A percentile compares a stretch with the other conserved stretches of the same genome.
These are phyloP conservation scores for Melastoma candidum DNA, from an alignment of 441 rosid species.

Conservation along the genomic window DNA sequence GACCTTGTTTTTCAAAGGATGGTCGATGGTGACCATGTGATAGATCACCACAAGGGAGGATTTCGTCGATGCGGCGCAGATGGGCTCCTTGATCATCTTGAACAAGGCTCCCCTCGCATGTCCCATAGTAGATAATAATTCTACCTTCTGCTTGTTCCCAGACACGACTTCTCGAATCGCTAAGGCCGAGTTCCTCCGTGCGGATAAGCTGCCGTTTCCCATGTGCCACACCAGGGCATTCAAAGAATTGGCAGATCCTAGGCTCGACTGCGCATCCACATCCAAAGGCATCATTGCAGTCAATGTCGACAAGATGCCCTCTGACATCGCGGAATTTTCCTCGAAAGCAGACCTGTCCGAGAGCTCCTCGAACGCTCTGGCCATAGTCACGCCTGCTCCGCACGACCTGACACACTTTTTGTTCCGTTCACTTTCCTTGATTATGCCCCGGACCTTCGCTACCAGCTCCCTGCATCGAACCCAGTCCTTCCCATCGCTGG, in stretches of 20 bases:
- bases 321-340: slow-evolving; percentile 25
- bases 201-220: slow-evolving; percentile 34
- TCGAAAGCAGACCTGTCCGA: slow-evolving; percentile 20
- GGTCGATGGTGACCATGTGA: slow-evolving; percentile 21
- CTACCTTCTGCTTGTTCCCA: slow-evolving; percentile 23
- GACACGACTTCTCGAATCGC: slow-evolving; percentile 36
- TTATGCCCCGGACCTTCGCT: slow-evolving; percentile 33
- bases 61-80: slow-evolving; percentile 45
- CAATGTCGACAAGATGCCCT: slow-evolving; percentile 44
- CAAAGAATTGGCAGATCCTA: slow-evolving; percentile 39
- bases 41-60: slow-evolving; percentile 43
- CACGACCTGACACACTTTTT: slow-evolving; percentile 30
- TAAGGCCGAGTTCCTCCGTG: slow-evolving; percentile 49
- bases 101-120: slow-evolving; percentile 44
- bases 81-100: slow-evolving; percentile 51
- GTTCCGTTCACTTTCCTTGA: slow-evolving; percentile 61
- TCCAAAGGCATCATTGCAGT: slow-evolving; percentile 36
- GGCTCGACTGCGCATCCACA: slow-evolving; percentile 26
- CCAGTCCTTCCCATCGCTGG: slow-evolving; percentile 18
- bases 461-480: slow-evolving; percentile 25
- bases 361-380: slow-evolving; percentile 36
- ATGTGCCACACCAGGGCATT: slow-evolving; percentile 35
- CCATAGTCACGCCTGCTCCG: slow-evolving; percentile 26
- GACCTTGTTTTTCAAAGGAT: slow-evolving; percentile 16
- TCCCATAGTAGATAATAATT: slow-evolving; percentile 29